phyloP scores from a whole-genome alignment of 1,139 yeast species.

The Blastobotrys buckinghamii region DNA sequence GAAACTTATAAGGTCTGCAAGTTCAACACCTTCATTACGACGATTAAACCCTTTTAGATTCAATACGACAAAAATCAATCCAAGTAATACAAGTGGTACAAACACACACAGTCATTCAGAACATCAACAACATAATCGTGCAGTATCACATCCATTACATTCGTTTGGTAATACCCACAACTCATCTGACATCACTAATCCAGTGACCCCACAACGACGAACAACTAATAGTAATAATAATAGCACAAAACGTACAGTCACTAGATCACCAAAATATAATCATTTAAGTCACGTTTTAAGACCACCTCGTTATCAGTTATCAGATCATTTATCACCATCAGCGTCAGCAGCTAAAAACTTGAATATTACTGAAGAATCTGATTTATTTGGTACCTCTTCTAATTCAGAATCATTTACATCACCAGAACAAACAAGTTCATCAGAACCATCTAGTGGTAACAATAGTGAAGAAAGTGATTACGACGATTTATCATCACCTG shows the following conservation, averaged over 20 bases:
- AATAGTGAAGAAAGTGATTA: no score
- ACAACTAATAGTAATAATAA: not conserved
- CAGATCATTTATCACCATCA: not conserved
- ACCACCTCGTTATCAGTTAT: not conserved
- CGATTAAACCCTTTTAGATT: slow-evolving; percentile 2
- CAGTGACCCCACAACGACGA: not conserved
- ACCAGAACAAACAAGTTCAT: not conserved
- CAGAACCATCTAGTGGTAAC: no score
- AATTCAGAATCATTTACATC: not conserved
- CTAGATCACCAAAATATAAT: not conserved
- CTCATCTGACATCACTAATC: not conserved
- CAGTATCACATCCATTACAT: not conserved
- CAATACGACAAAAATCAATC: not conserved
- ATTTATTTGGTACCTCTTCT: not conserved
- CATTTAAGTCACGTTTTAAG: not conserved
- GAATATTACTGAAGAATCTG: no score
- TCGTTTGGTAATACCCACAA: not conserved
- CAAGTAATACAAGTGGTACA: not conserved
- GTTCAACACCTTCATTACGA: slow-evolving; percentile 3
- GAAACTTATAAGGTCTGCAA: not conserved
- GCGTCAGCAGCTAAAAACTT: not conserved
- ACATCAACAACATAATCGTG: not conserved
- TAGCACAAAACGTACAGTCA: not conserved
- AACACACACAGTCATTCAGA: no score
- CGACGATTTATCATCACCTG: no score